Evolutionary conservation across 352 stramenopile genomes (phyloP).

Genomic region (Saprolegnia parasitica): DNA sequence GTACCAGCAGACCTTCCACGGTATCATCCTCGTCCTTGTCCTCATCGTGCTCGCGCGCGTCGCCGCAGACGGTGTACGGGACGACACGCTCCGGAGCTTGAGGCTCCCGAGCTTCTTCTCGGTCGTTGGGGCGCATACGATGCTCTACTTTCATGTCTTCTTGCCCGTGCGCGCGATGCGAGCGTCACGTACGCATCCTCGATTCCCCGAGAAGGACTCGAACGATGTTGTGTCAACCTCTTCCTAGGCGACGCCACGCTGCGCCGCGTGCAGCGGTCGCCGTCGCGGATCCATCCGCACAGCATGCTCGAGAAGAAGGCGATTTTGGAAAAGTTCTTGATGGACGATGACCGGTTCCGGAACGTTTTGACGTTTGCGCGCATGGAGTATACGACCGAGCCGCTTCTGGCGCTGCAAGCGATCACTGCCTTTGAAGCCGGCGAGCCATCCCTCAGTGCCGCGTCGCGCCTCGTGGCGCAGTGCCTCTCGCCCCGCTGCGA

Average conservation of each 20-base stretch:
- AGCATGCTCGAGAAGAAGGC: background rate
- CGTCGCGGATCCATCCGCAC: slow-evolving; percentile 5
- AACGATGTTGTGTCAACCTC: too few relatives aligned
- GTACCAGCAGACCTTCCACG: slow-evolving; percentile 9
- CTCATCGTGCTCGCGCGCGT: background rate
- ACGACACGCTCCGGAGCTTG: background rate
- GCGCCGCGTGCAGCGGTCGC: background rate
- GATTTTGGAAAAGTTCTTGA: slow-evolving; percentile 16
- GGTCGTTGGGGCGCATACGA: background rate
- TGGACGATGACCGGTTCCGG: background rate
- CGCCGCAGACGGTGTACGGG: too few relatives aligned
- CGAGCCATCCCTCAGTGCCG: background rate
- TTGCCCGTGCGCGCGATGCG: slow-evolving; percentile 6
- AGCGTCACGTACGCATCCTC: background rate
- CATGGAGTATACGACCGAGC: slow-evolving; percentile 1
- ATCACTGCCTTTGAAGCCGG: background rate
- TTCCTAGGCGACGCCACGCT: background rate
- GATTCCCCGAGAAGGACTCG: background rate
- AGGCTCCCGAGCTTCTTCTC: slow-evolving; percentile 8
- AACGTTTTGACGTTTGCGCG: background rate
- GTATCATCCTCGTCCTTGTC: background rate
- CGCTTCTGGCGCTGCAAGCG: background rate
- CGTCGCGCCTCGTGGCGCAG: background rate
- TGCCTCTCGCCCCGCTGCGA: background rate
- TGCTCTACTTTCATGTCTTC: slow-evolving; percentile 9